Evolutionary conservation across 177 flowering plant species (phyloP), one percentile per base, ranked within the genome.

Genomic region (Tripterygium wilfordii): DNA sequence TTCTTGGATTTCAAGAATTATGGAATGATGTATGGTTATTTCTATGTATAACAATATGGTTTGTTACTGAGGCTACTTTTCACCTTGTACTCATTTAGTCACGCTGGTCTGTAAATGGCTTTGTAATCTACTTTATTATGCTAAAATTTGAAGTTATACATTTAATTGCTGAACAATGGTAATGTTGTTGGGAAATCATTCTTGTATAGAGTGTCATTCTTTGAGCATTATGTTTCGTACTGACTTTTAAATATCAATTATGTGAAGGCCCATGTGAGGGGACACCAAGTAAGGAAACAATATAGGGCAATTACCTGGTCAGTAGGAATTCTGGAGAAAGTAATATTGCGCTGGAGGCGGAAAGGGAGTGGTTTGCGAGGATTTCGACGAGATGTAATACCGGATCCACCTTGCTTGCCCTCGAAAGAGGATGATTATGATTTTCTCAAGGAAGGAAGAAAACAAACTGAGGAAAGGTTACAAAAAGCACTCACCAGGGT

Each of bases 361-460:
- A 94, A 80, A 63, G 95, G 99, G 46, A 72, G 82, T 53, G 97
- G 99, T 30, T 61, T 94, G 56, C 88, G 99, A 28, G 95, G 97
- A 13, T 92, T 86, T 51, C 74, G 70, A 47, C 54, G 76, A 14
- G 95, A 82, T 27, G 58, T 79, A 45, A 65, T 32, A 36, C 49
- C 46, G 27, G 83, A 79, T 45, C 51, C 48, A 41, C 61, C 53
- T 23, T 49, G 21, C n/a, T 45, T 24, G 41, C 51, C 81, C 15
- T 51, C 76, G 10, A 76, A 74, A 33, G 92, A 80, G 35, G 99
- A 89, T 65, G 99, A 84, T 25, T 76, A 79, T 72, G 99, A 94
- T 74, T 84, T 85, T 41, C 71, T 89, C 15, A 87, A 80, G 64
- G 82, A 79, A 64, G 96, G 95, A 17, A 72, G 99, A 39, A 85